A percentile compares a stretch with the other conserved stretches of the same genome.
Evolutionary conservation across 257 asterid species (phyloP).

Genomic region (Petunia axillaris): DNA sequence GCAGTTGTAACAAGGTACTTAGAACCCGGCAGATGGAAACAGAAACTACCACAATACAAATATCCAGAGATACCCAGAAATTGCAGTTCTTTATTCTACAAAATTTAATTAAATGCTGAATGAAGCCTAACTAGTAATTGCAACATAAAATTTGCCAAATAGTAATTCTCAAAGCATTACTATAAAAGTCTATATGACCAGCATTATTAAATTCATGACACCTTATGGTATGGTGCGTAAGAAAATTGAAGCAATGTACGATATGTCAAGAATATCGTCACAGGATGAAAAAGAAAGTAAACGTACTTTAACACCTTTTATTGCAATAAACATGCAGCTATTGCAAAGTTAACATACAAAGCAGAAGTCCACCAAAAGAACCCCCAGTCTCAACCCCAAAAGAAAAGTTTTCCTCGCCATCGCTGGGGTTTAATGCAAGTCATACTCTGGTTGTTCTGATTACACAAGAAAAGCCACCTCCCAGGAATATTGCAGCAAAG

Average conservation of each 20-base stretch:
- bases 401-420: too few relatives aligned
- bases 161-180: constrained; percentile 15
- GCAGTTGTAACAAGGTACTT: constrained; percentile 33
- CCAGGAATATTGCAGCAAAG: constrained; percentile 5
- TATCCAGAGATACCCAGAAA: constrained; percentile 12
- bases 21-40: background rate
- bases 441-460: background rate
- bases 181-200: constrained; percentile 16
- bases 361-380: background rate
- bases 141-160: constrained; percentile 1
- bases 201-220: background rate
- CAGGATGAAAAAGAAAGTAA: too few relatives aligned
- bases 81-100: background rate
- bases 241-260: background rate
- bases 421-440: background rate
- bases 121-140: constrained; percentile 17
- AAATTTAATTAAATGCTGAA: background rate
- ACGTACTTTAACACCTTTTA: background rate
- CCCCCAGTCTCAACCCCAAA: background rate
- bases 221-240: constrained; percentile 16
- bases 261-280: background rate
- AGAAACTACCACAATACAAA: background rate
- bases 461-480: background rate
- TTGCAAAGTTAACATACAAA: constrained; percentile 3
- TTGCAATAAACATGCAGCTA: background rate